phyloP scores from a whole-genome alignment of 305 asterid species.

The Plantago coronopus region DNA sequence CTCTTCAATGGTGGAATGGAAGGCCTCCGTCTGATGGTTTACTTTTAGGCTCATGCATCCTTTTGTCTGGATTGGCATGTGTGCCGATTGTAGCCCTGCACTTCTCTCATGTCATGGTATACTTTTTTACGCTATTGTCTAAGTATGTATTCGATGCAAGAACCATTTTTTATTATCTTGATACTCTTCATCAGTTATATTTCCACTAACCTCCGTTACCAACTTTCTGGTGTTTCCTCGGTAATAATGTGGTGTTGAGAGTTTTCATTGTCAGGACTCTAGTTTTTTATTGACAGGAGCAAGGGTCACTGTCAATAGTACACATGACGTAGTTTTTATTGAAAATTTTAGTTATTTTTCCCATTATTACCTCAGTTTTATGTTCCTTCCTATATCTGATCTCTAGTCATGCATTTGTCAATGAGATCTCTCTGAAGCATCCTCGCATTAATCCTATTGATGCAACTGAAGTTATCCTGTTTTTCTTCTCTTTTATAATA shows the following conservation, averaged over 20 bases:
- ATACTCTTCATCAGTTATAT: constrained; percentile 13
- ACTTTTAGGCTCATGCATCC: constrained; percentile 84
- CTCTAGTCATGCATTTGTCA: not conserved
- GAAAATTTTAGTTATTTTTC: constrained; percentile 5
- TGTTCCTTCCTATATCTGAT: constrained; percentile 18
- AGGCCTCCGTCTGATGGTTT: constrained; percentile 97
- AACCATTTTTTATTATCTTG: constrained; percentile 3
- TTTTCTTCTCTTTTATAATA: too few species aligned
- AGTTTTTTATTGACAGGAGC: constrained; percentile 14
- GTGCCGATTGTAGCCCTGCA: constrained; percentile 88
- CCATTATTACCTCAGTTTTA: constrained; percentile 1
- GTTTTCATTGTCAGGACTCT: not conserved
- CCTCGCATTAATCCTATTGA: not conserved
- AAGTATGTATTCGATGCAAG: not conserved
- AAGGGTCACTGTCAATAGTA: constrained; percentile 11
- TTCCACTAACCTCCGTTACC: constrained; percentile 11
- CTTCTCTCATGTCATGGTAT: constrained; percentile 94
- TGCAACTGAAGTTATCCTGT: not conserved
- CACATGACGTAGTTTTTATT: constrained; percentile 11
- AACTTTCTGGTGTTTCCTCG: constrained; percentile 1
- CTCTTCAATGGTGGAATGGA: constrained; percentile 99
- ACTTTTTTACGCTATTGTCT: constrained; percentile 12
- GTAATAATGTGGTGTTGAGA: constrained; percentile 10
- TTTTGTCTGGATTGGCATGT: constrained; percentile 84
- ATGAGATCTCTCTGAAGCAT: too few species aligned